These are phyloP conservation scores for Coprinopsis sp. DNA, from an alignment of 768 basidiomycete genomes.

Conservation along the genomic window DNA sequence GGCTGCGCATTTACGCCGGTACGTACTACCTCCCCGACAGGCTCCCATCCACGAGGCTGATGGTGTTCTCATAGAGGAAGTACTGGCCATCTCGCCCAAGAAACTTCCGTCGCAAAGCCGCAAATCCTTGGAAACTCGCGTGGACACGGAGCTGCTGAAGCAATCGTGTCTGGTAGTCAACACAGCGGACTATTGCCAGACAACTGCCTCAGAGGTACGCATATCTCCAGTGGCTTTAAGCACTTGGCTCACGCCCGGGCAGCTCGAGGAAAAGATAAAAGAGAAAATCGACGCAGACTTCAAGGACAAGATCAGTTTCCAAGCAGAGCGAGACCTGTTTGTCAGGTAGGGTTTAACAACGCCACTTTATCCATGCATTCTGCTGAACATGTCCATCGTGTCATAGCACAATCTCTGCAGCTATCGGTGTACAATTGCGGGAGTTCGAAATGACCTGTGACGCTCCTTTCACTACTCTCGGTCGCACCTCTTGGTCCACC, in stretches of 20 bases:
- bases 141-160: slow-evolving; percentile 69
- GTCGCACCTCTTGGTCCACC: slow-evolving; percentile 73
- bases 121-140: slow-evolving; percentile 74
- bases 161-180: slow-evolving; percentile 90
- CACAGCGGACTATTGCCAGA: slow-evolving; percentile 96
- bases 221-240: not conserved
- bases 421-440: slow-evolving; percentile 72
- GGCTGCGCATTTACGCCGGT: slow-evolving; percentile 93
- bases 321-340: slow-evolving; percentile 85
- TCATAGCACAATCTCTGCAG: slow-evolving; percentile 74
- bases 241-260: slow-evolving; percentile 3
- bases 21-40: slow-evolving; percentile 14
- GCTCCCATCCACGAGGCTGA: slow-evolving; percentile 7
- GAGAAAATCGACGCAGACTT: slow-evolving; percentile 74
- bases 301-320: slow-evolving; percentile 76
- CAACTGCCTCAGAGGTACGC: slow-evolving; percentile 77
- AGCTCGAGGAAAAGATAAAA: slow-evolving; percentile 92
- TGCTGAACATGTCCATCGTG: not conserved
- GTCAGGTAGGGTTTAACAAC: slow-evolving; percentile 58
- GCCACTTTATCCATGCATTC: not conserved
- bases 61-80: slow-evolving; percentile 61
- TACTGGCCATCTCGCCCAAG: slow-evolving; percentile 70
- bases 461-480: slow-evolving; percentile 68
- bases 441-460: slow-evolving; percentile 88
- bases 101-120: slow-evolving; percentile 46